A percentile compares a stretch with the other conserved stretches of the same genome.
These are phyloP conservation scores for Santalum album DNA, from an alignment of 164 flowering plant species.

Conservation along the genomic window DNA sequence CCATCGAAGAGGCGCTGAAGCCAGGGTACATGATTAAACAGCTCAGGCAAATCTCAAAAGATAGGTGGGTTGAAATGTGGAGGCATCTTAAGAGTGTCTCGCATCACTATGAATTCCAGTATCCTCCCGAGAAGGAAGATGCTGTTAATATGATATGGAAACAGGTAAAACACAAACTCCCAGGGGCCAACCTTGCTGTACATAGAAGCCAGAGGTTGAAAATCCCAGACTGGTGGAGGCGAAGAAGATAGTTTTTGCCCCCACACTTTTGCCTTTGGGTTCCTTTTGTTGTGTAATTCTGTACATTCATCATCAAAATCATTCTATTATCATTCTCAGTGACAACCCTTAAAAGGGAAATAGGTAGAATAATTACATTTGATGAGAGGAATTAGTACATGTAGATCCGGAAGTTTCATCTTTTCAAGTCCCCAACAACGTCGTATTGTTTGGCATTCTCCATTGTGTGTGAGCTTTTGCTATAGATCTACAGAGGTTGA, in stretches of 20 bases:
- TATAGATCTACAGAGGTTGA: no score
- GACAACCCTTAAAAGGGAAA: background rate
- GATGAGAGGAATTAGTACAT: background rate
- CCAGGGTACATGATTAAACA: slow-evolving; percentile 58
- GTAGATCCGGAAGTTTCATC: background rate
- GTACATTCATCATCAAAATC: slow-evolving; percentile 16
- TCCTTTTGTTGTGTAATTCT: slow-evolving; percentile 4
- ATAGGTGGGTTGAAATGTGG: slow-evolving; percentile 89
- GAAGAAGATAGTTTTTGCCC: slow-evolving; percentile 25
- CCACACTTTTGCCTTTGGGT: background rate
- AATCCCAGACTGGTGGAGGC: slow-evolving; percentile 78
- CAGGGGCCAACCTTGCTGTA: slow-evolving; percentile 50
- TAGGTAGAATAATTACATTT: background rate
- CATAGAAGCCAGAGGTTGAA: slow-evolving; percentile 70
- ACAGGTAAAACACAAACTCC: slow-evolving; percentile 78
- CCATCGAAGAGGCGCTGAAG: slow-evolving; percentile 58
- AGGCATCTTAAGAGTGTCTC: slow-evolving; percentile 51
- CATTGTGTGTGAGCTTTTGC: no score
- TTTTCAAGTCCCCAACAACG: no score
- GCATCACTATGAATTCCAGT: slow-evolving; percentile 76
- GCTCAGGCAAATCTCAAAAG: slow-evolving; percentile 58
- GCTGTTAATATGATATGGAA: slow-evolving; percentile 93
- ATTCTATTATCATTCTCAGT: background rate
- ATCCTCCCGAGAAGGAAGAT: slow-evolving; percentile 73
- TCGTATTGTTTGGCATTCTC: no score